Evolutionary conservation across 805 yeast genomes (phyloP), one percentile per base, ranked within the genome.

Genomic region (Wickerhamomyces silvicola): DNA sequence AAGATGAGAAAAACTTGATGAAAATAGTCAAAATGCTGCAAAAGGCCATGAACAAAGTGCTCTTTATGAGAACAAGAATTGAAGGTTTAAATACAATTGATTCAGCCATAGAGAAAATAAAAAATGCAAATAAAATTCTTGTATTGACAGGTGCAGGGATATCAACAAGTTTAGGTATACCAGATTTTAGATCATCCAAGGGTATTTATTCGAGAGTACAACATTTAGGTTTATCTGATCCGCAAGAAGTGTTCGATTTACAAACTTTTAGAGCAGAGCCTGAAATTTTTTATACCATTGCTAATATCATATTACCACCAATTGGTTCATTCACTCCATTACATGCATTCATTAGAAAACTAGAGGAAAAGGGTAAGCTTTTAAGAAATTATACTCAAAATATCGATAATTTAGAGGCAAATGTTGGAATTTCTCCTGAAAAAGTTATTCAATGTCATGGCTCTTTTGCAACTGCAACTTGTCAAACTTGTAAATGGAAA

Each of bases 101-200:
- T 9, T 75, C 78, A 38, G 74, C 81, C 2, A 56, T 73, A 2
- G 63, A 60, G 2, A 69, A 70, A 22, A 62, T 88, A 15, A 42
- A 62, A n/a, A 60, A 59, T 6, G 73, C 92, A 0, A 50, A 66
- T 10, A 78, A 74, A 24, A 68, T 87, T 9, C 48, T 88, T 37
- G 87, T 87, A 1, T 54, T 87, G 15, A 84, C 95, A 0, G 97
- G 97, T 11, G 97, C 97, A 0, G 97, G 97, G 16, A 85, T 87
- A 33, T 82, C 94, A 22, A 86, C 96, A 3, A 75, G 86, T 2
- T 59, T 86, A 33, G 96, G 96, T 7, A 87, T 86, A 33, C 96
- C 96, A 0, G 96, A 86, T 59, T 86, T 87, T 59, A 70, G 97
- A 52, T 85, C 95, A 0, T 76, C 84, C n/a, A 68, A 78, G 42